Conservation (phyloP, 768 basidiomycete species). For the Podaxis mareebaensis region DNA sequence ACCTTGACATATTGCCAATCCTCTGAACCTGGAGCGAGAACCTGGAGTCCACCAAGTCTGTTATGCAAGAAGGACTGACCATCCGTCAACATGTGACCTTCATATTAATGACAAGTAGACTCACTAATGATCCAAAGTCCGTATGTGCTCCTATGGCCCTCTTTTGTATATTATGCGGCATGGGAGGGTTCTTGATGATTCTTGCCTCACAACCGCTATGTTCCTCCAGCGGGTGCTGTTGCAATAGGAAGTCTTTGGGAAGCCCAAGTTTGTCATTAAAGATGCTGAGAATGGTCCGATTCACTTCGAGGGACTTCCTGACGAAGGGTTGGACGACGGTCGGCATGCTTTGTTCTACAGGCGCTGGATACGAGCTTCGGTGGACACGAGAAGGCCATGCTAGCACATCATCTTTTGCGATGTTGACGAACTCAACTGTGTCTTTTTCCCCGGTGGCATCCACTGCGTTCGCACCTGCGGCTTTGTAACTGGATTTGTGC, state of each 20-base stretch:
- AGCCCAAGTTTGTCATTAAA: slow-evolving; percentile 60
- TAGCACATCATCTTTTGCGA: slow-evolving; percentile 69
- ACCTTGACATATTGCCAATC: slow-evolving; percentile 73
- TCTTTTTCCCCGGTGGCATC: slow-evolving; percentile 60
- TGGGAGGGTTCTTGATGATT: slow-evolving; percentile 49
- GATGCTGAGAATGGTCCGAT: slow-evolving; percentile 50
- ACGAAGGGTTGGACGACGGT: slow-evolving; percentile 53
- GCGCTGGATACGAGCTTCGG: slow-evolving; percentile 52
- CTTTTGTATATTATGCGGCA: slow-evolving; percentile 32
- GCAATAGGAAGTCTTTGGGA: slow-evolving; percentile 45
- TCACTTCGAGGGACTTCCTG: slow-evolving; percentile 56
- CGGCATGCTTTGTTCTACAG: slow-evolving; percentile 51
- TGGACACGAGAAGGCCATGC: slow-evolving; percentile 55
- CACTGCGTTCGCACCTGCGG: slow-evolving; percentile 59
- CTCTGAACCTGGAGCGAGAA: slow-evolving; percentile 59
- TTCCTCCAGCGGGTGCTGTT: slow-evolving; percentile 44
- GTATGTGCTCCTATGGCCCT: slow-evolving; percentile 66
- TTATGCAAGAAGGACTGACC: slow-evolving; percentile 71
- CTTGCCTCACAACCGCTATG: slow-evolving; percentile 60
- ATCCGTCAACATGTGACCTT: slow-evolving; percentile 29
- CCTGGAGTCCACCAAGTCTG: slow-evolving; percentile 68
- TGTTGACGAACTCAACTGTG: slow-evolving; percentile 62
- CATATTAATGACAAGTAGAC: slow-evolving; percentile 26
- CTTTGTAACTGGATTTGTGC: slow-evolving; percentile 52
- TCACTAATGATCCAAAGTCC: slow-evolving; percentile 70